Evolutionary conservation across 176 grass and related monocot genomes (phyloP).

Genomic region (Carex scoparia): DNA sequence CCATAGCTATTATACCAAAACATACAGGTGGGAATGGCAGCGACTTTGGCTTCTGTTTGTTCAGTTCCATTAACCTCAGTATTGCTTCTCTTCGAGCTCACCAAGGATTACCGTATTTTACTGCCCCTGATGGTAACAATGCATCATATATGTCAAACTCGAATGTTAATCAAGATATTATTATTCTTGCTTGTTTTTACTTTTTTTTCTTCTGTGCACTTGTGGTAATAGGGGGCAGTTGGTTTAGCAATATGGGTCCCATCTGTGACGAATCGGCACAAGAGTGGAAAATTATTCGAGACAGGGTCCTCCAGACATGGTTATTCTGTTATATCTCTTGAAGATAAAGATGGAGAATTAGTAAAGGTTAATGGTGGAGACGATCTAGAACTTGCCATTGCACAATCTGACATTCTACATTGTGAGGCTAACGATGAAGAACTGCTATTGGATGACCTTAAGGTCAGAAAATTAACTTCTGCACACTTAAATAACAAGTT

Average conservation of each 20-base stretch:
- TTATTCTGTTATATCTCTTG: constrained; percentile 60
- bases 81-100: constrained; percentile 92
- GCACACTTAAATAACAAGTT: constrained; percentile 2
- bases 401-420: constrained; percentile 44
- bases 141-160: constrained; percentile 22
- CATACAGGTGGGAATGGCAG: constrained; percentile 96
- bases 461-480: constrained; percentile 36
- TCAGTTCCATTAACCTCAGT: constrained; percentile 90
- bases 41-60: constrained; percentile 90
- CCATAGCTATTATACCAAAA: constrained; percentile 8
- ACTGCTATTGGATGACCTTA: constrained; percentile 86
- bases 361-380: constrained; percentile 41
- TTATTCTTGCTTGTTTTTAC: not conserved
- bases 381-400: constrained; percentile 59
- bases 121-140: constrained; percentile 86
- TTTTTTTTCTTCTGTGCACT: constrained; percentile 11
- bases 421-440: constrained; percentile 67
- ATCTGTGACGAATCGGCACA: constrained; percentile 61
- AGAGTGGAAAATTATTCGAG: constrained; percentile 32
- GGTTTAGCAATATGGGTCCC: constrained; percentile 98
- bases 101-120: constrained; percentile 97
- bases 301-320: constrained; percentile 52
- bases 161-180: constrained; percentile 20
- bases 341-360: constrained; percentile 50
- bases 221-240: constrained; percentile 78